Evolutionary conservation across 2,329 filamentous ascomycete genomes (phyloP), one percentile per base, ranked within the genome.

Genomic region (Aureobasidium subglaciale): DNA sequence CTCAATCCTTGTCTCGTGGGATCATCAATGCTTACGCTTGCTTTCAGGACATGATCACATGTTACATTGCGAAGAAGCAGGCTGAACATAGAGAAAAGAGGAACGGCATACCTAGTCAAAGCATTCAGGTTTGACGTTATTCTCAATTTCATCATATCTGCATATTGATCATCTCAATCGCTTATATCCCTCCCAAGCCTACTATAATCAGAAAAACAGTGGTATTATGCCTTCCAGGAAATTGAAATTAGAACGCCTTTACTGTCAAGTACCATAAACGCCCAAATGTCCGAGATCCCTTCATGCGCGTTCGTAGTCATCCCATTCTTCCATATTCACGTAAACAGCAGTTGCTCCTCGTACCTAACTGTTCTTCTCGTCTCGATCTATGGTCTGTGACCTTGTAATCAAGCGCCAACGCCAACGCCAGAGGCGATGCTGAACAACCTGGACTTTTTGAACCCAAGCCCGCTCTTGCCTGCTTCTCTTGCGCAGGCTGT

Each of bases 401-500:
- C n/a, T n/a, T n/a, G n/a, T 18, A 37, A n/a, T 57, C 49, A 57
- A 24, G 56, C 56, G 34, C 46, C 56, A 30, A 57, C 56, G 8
- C 56, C 49, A 10, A 57, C 56, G 16, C 55, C 30, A 9, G 35
- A 53, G 10, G 53, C 53, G n/a, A 49, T 43, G 25, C 40, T 40
- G 27, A 27, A 63, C 50, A 64, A 66, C 54, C 63, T 62, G 11
- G 65, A 63, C 58, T 67, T 63, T 55, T 63, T 66, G 50, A 70
- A 50, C 13, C 67, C 68, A 42, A 69, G 57, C 10, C 66, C 60
- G 10, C 62, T 61, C 24, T 66, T 60, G 8, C 65, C 63, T 3
- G 64, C 67, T 52, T 69, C 68, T 43, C 63, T 57, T 15, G 67
- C 68, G 58, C 67, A 70, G 10, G 40, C 34, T 20, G 61, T 62